These are phyloP conservation scores for Talaromyces sp. DNA, from an alignment of 2,329 filamentous ascomycete genomes.

Conservation along the genomic window DNA sequence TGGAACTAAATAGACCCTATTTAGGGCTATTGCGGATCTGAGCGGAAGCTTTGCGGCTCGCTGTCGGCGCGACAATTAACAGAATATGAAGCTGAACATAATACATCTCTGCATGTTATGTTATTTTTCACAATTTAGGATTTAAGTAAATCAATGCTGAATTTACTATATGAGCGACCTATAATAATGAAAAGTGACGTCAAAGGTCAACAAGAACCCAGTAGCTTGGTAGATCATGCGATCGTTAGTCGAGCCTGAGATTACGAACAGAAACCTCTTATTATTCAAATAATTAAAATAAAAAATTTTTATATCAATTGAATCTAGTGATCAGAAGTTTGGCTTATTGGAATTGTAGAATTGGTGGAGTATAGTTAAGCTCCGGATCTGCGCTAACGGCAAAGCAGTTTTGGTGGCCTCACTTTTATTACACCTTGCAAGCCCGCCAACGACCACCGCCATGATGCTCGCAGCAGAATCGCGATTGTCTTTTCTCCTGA, in stretches of 20 bases:
- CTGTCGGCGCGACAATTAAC: neutral
- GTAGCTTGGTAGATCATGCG: neutral
- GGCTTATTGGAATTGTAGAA: neutral
- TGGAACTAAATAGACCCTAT: neutral
- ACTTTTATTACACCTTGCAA: conserved; percentile 11
- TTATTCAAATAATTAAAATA: neutral
- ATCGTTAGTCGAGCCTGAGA: neutral
- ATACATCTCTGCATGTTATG: no score
- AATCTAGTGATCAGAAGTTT: neutral
- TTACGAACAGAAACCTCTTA: neutral
- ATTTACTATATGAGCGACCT: no score
- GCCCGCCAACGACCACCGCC: neutral
- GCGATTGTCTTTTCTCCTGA: conserved; percentile 16
- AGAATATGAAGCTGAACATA: neutral
- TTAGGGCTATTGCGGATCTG: neutral
- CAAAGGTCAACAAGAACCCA: no score
- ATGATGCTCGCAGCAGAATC: conserved; percentile 16
- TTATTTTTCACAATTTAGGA: no score
- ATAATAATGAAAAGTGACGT: no score
- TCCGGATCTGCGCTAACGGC: neutral
- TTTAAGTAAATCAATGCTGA: no score
- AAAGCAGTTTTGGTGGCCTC: conserved; percentile 27
- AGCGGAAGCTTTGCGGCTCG: neutral
- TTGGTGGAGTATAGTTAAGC: neutral
- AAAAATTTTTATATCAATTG: neutral